Conservation (phyloP, 805 yeast genomes). For the Sugiyamaella mastotermitis region DNA sequence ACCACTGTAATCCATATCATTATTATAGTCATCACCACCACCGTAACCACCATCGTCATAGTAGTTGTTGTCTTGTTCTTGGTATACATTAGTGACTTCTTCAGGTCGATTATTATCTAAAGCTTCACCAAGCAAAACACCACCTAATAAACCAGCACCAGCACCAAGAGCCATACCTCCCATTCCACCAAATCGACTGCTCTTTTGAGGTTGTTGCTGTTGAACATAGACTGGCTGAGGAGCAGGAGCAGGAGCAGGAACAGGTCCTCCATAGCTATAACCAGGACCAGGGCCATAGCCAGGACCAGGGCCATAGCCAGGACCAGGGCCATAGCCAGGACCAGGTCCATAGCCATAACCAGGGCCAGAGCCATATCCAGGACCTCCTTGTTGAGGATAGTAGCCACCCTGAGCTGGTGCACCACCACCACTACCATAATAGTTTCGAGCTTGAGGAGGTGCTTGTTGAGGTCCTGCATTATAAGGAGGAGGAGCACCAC, state of each 20-base stretch:
- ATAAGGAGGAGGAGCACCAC: slow-evolving; percentile 21
- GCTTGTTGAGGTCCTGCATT: slow-evolving; percentile 17
- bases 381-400: slow-evolving; percentile 15
- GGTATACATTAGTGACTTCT: slow-evolving; percentile 31
- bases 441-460: slow-evolving; percentile 8
- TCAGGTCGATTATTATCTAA: slow-evolving; percentile 23
- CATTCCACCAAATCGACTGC: slow-evolving; percentile 31
- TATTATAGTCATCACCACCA: slow-evolving; percentile 29
- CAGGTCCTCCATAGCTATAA: slow-evolving; percentile 24
- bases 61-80: slow-evolving; percentile 36
- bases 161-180: slow-evolving; percentile 43
- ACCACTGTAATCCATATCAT: slow-evolving; percentile 22
- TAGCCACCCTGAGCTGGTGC: slow-evolving; percentile 9
- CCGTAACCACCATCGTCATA: slow-evolving; percentile 29
- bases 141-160: slow-evolving; percentile 61
- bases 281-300: slow-evolving; percentile 15
- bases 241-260: slow-evolving; percentile 20
- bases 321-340: slow-evolving; percentile 15
- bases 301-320: slow-evolving; percentile 9
- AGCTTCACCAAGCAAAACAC: slow-evolving; percentile 45
- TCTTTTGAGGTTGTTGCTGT: slow-evolving; percentile 28
- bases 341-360: slow-evolving; percentile 14
- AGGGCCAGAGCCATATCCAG: slow-evolving; percentile 6
- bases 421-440: slow-evolving; percentile 1
- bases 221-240: slow-evolving; percentile 20